phyloP scores from a whole-genome alignment of 768 basidiomycete species.

The Tremella mesenterica region DNA sequence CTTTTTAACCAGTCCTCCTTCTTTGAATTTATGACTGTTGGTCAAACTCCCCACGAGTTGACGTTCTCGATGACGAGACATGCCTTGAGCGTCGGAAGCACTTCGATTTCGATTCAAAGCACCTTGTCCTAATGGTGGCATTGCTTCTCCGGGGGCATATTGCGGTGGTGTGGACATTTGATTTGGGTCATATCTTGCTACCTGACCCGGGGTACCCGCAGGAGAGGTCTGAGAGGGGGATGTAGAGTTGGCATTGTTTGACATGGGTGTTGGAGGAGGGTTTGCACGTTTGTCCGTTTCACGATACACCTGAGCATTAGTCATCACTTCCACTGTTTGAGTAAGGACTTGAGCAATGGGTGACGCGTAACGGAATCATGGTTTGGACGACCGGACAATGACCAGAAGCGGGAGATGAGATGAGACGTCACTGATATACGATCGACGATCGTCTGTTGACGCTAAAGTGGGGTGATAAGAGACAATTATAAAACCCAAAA shows the following conservation, averaged over 20 bases:
- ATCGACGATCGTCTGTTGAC: no score
- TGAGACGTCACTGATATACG: no score
- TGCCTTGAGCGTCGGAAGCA: slow-evolving; percentile 37
- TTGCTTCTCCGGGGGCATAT: neutral
- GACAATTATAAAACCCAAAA: no score
- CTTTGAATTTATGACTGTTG: slow-evolving; percentile 86
- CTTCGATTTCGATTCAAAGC: slow-evolving; percentile 25
- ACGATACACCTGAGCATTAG: slow-evolving; percentile 63
- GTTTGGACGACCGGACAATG: neutral
- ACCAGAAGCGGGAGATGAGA: slow-evolving; percentile 1
- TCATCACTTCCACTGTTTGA: no score
- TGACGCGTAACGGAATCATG: no score
- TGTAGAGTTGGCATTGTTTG: slow-evolving; percentile 5
- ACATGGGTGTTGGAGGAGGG: slow-evolving; percentile 14
- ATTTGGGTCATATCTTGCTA: slow-evolving; percentile 4
- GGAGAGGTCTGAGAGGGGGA: slow-evolving; percentile 7
- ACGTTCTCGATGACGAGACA: slow-evolving; percentile 69
- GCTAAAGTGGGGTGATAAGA: no score
- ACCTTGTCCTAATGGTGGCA: slow-evolving; percentile 18
- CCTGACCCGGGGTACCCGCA: slow-evolving; percentile 7
- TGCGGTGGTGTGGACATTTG: slow-evolving; percentile 5
- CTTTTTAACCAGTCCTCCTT: slow-evolving; percentile 94
- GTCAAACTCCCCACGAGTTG: slow-evolving; percentile 82
- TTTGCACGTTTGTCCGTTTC: slow-evolving; percentile 66
- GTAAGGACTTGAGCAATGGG: no score